Base-by-base conservation (phyloP, 306 rosid species). In the Hippophae gyantsensis region DNA sequence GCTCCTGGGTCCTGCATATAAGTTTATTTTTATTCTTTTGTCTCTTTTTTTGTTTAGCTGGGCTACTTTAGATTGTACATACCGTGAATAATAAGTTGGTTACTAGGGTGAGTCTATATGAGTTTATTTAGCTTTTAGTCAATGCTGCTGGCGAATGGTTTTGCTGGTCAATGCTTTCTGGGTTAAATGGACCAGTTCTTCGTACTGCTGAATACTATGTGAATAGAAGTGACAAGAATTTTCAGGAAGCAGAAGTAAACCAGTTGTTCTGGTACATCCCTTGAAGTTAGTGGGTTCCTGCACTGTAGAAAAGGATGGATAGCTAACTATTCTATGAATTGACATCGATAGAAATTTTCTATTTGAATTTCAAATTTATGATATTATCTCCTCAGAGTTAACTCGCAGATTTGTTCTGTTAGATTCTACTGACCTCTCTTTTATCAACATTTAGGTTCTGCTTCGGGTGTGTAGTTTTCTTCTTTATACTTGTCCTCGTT, bases 1-100 rank as follows among this genome's bases (percentile, higher is more conserved):
- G 76, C 72, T 0, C 1, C 40, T 26, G 74, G 60, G 69, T 76
- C 74, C 72, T 78, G 85, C 82, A 78, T 59, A 81, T 82, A 78
- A 49, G 63, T 18, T 18, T 18, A 18, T 18, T 18, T 18, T 18
- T 18, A 18, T 18, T 18, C 23, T 18, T 18, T 18, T 60, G 11
- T 65, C 8, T 44, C 62, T n/a, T 64, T 18, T 18, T 18, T 18
- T 18, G 23, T 66, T 41, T 62, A 69, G 48, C 43, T 69, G 13
- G 61, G 57, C 51, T 66, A 68, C 70, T 72, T 64, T 69, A 76
- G 77, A 56, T 64, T 80, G 86, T 82, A 53, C 65, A 74, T 76
- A 65, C 73, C 69, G 58, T 51, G 57, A 74, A 83, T 80, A 86
- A 74, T 65, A 63, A 18, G 23, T 18, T 53, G 61, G 71, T 18